These are phyloP conservation scores for Apiotrichum siamense DNA, from an alignment of 1,284 basidiomycete species.

Conservation along the genomic window DNA sequence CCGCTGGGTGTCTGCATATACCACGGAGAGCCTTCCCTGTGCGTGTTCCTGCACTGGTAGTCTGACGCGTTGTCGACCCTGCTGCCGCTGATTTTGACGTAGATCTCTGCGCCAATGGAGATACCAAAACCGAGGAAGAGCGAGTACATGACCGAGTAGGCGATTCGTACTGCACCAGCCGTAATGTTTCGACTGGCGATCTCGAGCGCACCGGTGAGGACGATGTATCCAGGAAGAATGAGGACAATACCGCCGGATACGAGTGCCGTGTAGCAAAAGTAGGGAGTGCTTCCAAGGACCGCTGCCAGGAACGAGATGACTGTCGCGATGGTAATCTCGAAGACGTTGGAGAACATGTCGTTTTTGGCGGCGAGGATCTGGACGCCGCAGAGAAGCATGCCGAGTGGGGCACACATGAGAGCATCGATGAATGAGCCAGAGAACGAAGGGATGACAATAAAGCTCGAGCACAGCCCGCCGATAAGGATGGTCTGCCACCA, in stretches of 20 bases:
- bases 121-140: slow-evolving; percentile 79
- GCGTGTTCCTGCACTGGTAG: slow-evolving; percentile 56
- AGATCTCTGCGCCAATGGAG: slow-evolving; percentile 67
- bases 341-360: slow-evolving; percentile 85
- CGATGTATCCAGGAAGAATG: slow-evolving; percentile 77
- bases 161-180: slow-evolving; percentile 75
- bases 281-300: slow-evolving; percentile 60
- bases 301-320: slow-evolving; percentile 73
- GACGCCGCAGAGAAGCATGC: slow-evolving; percentile 66
- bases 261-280: slow-evolving; percentile 80
- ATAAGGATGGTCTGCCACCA: slow-evolving; percentile 64
- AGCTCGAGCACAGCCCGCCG: slow-evolving; percentile 72
- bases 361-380: slow-evolving; percentile 68
- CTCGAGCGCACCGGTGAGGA: slow-evolving; percentile 74
- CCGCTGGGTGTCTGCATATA: slow-evolving; percentile 45
- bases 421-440: slow-evolving; percentile 63
- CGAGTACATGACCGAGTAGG: slow-evolving; percentile 58
- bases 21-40: slow-evolving; percentile 52
- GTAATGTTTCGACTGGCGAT: slow-evolving; percentile 66
- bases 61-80: slow-evolving; percentile 55
- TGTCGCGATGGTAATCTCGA: slow-evolving; percentile 18
- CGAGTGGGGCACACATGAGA: slow-evolving; percentile 68
- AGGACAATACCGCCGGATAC: slow-evolving; percentile 81
- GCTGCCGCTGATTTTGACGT: slow-evolving; percentile 53
- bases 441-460: slow-evolving; percentile 57